Percentiles rank a stretch among this genome's conserved stretches.
These are phyloP conservation scores for Fusarium dimerum DNA, from an alignment of 2,329 filamentous ascomycete genomes.

Conservation along the genomic window DNA sequence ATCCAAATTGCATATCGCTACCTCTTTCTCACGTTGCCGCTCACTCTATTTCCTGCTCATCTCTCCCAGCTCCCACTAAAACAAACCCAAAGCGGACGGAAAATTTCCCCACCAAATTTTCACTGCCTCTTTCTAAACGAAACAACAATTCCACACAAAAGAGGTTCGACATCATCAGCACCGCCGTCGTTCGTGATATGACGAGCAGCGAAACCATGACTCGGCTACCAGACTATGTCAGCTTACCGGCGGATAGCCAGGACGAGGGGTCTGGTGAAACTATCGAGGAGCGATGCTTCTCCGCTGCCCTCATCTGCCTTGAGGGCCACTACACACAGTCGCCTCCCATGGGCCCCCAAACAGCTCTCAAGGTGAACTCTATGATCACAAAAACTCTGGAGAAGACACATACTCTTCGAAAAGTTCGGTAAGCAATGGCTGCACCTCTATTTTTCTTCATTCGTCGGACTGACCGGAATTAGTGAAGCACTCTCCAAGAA, in stretches of 20 bases:
- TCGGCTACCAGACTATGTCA: constrained; percentile 26
- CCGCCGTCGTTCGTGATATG: constrained; percentile 5
- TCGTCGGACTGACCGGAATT: constrained; percentile 12
- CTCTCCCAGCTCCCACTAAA: constrained; percentile 10
- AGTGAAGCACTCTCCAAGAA: constrained; percentile 64
- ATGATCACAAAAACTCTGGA: constrained; percentile 64
- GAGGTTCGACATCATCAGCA: constrained; percentile 3
- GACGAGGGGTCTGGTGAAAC: constrained; percentile 41
- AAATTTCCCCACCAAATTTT: constrained; percentile 29
- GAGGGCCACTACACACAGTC: constrained; percentile 61
- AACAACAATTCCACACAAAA: constrained; percentile 15
- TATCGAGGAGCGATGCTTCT: constrained; percentile 65
- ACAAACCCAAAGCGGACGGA: constrained; percentile 9
- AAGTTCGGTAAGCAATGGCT: constrained; percentile 51
- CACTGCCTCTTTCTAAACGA: constrained; percentile 1
- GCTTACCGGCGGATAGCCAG: constrained; percentile 13
- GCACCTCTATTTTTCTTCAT: neutral
- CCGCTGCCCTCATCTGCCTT: constrained; percentile 60
- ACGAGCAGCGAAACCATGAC: constrained; percentile 26
- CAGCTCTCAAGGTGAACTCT: constrained; percentile 54
- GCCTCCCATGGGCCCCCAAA: constrained; percentile 58
- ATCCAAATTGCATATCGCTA: too few relatives aligned
- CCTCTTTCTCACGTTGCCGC: too few relatives aligned
- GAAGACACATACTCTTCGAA: constrained; percentile 62
- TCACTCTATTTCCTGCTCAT: too few relatives aligned